phyloP scores from a whole-genome alignment of 2,329 filamentous ascomycete species.

The Coleophoma crateriformis region DNA sequence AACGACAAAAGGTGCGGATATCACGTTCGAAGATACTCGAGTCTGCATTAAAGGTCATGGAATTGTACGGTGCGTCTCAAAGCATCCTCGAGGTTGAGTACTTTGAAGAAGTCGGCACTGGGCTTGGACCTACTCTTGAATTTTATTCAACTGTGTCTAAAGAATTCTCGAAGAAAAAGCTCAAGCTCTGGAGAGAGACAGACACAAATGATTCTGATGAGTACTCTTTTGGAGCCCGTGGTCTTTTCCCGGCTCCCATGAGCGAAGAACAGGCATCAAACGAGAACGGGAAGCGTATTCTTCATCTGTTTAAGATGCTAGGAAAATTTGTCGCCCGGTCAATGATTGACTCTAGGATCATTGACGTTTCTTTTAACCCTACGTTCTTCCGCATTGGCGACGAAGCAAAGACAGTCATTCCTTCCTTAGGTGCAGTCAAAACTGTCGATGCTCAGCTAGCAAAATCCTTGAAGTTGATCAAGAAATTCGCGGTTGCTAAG shows the following conservation, averaged over 20 bases:
- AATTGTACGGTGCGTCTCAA: slow-evolving; percentile 93
- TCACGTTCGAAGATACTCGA: slow-evolving; percentile 92
- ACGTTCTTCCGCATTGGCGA: slow-evolving; percentile 96
- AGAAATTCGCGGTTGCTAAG: slow-evolving; percentile 80
- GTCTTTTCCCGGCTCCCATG: slow-evolving; percentile 88
- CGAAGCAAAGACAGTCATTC: slow-evolving; percentile 56
- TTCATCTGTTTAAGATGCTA: slow-evolving; percentile 86
- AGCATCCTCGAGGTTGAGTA: slow-evolving; percentile 97
- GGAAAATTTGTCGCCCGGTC: slow-evolving; percentile 97
- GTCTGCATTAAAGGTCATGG: slow-evolving; percentile 97
- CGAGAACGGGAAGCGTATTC: slow-evolving; percentile 79
- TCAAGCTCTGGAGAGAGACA: slow-evolving; percentile 93
- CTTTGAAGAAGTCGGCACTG: slow-evolving; percentile 96
- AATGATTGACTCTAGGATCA: slow-evolving; percentile 97
- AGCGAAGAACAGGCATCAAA: slow-evolving; percentile 68
- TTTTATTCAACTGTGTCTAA: slow-evolving; percentile 98
- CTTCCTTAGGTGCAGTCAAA: slow-evolving; percentile 84
- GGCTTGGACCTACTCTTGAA: slow-evolving; percentile 89
- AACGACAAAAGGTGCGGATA: slow-evolving; percentile 97
- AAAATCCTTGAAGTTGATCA: slow-evolving; percentile 78
- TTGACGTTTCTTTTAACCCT: slow-evolving; percentile 94
- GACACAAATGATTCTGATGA: slow-evolving; percentile 69
- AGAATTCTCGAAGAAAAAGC: slow-evolving; percentile 95
- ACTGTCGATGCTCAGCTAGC: slow-evolving; percentile 83
- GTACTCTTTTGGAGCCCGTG: slow-evolving; percentile 77